Evolutionary conservation across 2,329 filamentous ascomycete genomes (phyloP).

Genomic region (Huntiella savannae): DNA sequence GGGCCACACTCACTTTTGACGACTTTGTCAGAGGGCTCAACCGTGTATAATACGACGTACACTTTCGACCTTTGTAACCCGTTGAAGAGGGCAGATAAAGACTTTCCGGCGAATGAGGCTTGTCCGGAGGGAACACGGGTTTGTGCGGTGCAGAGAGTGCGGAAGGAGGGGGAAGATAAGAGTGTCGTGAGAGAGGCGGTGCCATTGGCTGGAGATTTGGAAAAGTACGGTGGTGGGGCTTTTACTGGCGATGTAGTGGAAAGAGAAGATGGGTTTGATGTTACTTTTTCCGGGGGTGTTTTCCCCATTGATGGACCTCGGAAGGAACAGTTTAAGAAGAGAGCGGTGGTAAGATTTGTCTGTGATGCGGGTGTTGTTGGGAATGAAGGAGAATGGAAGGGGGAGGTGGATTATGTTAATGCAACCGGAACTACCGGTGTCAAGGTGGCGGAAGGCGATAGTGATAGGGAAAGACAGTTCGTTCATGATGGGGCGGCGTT

Average conservation of each 20-base stretch:
- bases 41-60: conserved; percentile 56
- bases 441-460: conserved; percentile 20
- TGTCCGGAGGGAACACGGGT: conserved; percentile 57
- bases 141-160: conserved; percentile 50
- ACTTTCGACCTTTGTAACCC: conserved; percentile 59
- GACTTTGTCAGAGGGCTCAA: conserved; percentile 30
- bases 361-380: conserved; percentile 59
- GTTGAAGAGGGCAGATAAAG: conserved; percentile 40
- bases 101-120: conserved; percentile 31
- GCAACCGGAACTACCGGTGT: conserved; percentile 11
- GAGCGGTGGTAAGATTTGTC: conserved; percentile 66
- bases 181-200: conserved; percentile 38
- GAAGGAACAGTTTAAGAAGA: conserved; percentile 39
- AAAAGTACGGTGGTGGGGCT: conserved; percentile 33
- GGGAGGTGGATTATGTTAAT: conserved; percentile 31
- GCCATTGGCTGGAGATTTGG: conserved; percentile 56
- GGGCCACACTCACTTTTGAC: conserved; percentile 53
- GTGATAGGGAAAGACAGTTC: conserved; percentile 27
- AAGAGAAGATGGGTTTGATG: conserved; percentile 49
- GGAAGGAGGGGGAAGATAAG: conserved; percentile 27
- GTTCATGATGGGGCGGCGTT: conserved; percentile 42
- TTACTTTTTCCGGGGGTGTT: conserved; percentile 46
- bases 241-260: conserved; percentile 36
- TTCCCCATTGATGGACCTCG: conserved; percentile 30
- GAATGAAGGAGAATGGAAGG: conserved; percentile 47